Percentiles rank a stretch among this genome's conserved stretches.
These are phyloP conservation scores for Gamarada debralockiae DNA, from an alignment of 495 filamentous ascomycete genomes.

Conservation along the genomic window DNA sequence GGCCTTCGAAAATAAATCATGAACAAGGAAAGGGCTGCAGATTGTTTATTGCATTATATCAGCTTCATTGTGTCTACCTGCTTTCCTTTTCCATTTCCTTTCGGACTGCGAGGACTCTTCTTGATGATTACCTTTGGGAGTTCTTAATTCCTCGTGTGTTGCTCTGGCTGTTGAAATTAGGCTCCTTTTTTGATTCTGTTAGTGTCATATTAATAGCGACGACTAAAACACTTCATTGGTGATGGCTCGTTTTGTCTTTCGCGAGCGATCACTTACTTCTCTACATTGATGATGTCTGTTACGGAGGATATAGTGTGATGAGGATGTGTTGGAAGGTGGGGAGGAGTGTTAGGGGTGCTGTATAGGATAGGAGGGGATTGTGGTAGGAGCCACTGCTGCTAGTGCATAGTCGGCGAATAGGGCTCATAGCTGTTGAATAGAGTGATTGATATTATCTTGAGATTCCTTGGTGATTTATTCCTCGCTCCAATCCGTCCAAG, in stretches of 20 bases:
- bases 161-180: neutral
- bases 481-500: too few relatives aligned
- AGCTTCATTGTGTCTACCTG: constrained; percentile 23
- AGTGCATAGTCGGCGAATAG: neutral
- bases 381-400: neutral
- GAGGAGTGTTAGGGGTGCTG: too few relatives aligned
- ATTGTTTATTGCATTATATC: constrained; percentile 1
- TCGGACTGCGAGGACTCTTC: neutral
- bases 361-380: too few relatives aligned
- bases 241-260: neutral
- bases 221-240: neutral
- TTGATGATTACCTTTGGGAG: constrained; percentile 1
- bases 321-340: neutral
- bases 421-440: neutral
- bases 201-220: constrained; percentile 16
- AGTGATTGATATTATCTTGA: neutral
- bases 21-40: neutral
- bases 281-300: constrained; percentile 2
- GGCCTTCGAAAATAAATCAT: neutral
- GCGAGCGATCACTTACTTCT: too few relatives aligned
- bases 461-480: neutral
- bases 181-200: constrained; percentile 4
- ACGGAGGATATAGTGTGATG: neutral
- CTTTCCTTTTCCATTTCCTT: constrained; percentile 12
- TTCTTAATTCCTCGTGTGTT: neutral